These are phyloP conservation scores for Fistulinella prunicolor DNA, from an alignment of 768 basidiomycete genomes.

Conservation along the genomic window DNA sequence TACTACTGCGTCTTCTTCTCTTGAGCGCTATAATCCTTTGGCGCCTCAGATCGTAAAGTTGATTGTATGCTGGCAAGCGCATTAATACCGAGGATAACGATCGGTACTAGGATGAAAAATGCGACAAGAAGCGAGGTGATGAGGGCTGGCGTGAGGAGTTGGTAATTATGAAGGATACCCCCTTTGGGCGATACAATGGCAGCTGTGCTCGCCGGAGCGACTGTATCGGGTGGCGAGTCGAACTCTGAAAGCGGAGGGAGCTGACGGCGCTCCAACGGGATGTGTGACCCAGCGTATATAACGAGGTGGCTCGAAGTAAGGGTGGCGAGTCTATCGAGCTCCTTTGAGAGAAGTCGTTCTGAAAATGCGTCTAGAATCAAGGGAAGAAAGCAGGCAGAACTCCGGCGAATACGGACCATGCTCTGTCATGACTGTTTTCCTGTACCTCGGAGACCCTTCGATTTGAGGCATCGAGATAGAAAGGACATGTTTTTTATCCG, in stretches of 20 bases:
- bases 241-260: constrained; percentile 26
- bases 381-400: neutral
- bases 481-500: constrained; percentile 52
- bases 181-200: constrained; percentile 35
- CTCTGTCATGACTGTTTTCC: constrained; percentile 47
- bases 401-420: constrained; percentile 45
- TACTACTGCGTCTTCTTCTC: constrained; percentile 76
- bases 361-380: constrained; percentile 1
- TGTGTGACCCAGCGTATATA: constrained; percentile 57
- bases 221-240: constrained; percentile 24
- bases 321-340: constrained; percentile 47
- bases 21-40: constrained; percentile 62
- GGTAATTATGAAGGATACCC: constrained; percentile 71
- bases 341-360: constrained; percentile 47
- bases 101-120: constrained; percentile 66
- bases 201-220: constrained; percentile 32
- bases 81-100: constrained; percentile 58
- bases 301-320: constrained; percentile 62
- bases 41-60: constrained; percentile 57
- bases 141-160: constrained; percentile 73
- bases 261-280: constrained; percentile 43
- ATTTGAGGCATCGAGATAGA: constrained; percentile 52
- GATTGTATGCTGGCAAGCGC: constrained; percentile 75
- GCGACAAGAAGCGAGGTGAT: constrained; percentile 62
- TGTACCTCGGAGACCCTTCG: constrained; percentile 38